Conservation (phyloP, 2,329 filamentous ascomycete genomes). For the Cladobotryum mycophilum region DNA sequence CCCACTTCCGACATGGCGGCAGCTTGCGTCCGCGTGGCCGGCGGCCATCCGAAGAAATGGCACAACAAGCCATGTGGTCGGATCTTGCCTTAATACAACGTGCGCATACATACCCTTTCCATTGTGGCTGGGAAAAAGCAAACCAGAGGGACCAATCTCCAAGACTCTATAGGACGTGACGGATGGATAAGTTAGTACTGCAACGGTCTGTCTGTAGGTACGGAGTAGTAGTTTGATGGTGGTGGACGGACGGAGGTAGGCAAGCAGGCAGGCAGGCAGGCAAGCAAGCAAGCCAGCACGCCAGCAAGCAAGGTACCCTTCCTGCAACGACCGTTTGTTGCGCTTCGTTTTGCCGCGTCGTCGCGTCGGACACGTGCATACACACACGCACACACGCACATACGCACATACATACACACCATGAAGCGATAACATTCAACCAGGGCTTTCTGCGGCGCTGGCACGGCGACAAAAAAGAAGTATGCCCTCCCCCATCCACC, state of each 20-base stretch:
- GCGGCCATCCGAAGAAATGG: conserved; percentile 13
- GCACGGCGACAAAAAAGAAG: conserved; percentile 1
- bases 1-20: conserved; percentile 14
- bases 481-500: neutral
- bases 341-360: neutral
- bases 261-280: too few relatives aligned
- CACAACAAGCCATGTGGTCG: conserved; percentile 13
- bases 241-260: too few relatives aligned
- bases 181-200: neutral
- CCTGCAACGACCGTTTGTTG: neutral
- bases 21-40: conserved; percentile 13
- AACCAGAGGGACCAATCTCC: neutral
- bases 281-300: too few relatives aligned
- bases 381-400: neutral
- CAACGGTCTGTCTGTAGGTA: too few relatives aligned
- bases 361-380: conserved; percentile 4
- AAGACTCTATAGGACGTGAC: neutral
- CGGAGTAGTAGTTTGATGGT: too few relatives aligned
- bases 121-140: neutral
- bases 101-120: conserved; percentile 1
- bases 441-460: neutral
- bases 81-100: conserved; percentile 14
- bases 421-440: neutral
- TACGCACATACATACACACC: neutral
- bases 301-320: too few relatives aligned